Evolutionary conservation across 495 filamentous ascomycete genomes (phyloP).

Genomic region (Tuber indicum): DNA sequence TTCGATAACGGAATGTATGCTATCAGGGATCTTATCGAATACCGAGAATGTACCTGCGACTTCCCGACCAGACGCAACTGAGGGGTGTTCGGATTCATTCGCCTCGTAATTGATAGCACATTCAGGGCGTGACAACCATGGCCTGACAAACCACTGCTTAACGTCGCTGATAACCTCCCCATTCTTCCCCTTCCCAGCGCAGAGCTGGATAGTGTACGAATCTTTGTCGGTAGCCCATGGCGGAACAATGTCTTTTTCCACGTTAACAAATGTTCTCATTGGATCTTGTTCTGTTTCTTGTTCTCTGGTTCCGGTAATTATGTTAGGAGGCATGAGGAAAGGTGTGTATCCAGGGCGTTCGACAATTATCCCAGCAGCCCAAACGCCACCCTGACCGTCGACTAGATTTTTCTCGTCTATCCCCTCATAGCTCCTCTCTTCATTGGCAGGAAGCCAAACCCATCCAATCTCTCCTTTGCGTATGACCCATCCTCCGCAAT

Average conservation of each 20-base stretch:
- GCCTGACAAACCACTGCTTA: conserved; percentile 26
- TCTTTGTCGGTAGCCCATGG: conserved; percentile 19
- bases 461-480: conserved; percentile 39
- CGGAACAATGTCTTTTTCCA: conserved; percentile 26
- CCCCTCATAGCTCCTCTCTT: conserved; percentile 20
- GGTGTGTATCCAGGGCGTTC: conserved; percentile 29
- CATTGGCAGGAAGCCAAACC: conserved; percentile 36
- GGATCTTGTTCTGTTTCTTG: background rate
- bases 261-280: conserved; percentile 19
- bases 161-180: conserved; percentile 20
- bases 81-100: conserved; percentile 26
- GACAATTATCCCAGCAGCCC: conserved; percentile 30
- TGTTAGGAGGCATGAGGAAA: conserved; percentile 22
- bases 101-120: conserved; percentile 5
- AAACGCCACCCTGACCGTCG: conserved; percentile 28
- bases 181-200: conserved; percentile 15
- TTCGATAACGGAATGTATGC: background rate
- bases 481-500: conserved; percentile 36
- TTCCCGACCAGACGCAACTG: conserved; percentile 22
- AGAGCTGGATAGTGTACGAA: conserved; percentile 29
- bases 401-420: conserved; percentile 15
- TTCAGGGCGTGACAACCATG: conserved; percentile 32
- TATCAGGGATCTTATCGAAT: conserved; percentile 47
- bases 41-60: conserved; percentile 51
- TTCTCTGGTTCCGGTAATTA: background rate